A percentile compares a stretch with the other conserved stretches of the same genome.
Evolutionary conservation across 1,284 basidiomycete species (phyloP).

Genomic region (Clitocybe nebularis): DNA sequence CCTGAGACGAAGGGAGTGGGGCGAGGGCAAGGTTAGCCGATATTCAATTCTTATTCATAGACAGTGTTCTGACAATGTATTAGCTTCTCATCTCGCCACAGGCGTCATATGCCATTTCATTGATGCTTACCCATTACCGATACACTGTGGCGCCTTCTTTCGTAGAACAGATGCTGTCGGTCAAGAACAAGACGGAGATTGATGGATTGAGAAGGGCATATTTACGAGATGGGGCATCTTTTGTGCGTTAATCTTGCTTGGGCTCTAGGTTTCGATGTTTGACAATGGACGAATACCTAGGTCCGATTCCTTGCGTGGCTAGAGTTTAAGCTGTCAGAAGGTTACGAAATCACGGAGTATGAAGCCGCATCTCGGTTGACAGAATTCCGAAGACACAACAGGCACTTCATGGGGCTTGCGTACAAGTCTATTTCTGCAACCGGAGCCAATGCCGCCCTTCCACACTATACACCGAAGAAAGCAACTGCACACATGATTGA

Average conservation of each 20-base stretch:
- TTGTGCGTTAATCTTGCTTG: constrained; percentile 48
- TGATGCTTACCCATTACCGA: constrained; percentile 75
- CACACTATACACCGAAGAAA: constrained; percentile 87
- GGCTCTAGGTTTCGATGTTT: constrained; percentile 1
- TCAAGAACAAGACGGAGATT: constrained; percentile 88
- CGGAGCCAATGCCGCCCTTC: constrained; percentile 89
- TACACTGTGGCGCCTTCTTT: constrained; percentile 65
- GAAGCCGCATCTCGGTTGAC: constrained; percentile 85
- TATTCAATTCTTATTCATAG: constrained; percentile 4
- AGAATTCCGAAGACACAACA: constrained; percentile 71
- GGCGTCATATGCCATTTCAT: constrained; percentile 74
- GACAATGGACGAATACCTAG: constrained; percentile 30
- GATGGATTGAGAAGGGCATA: constrained; percentile 84
- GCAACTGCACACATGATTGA: constrained; percentile 72
- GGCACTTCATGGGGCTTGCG: constrained; percentile 83
- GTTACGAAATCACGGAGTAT: constrained; percentile 86
- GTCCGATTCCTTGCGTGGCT: constrained; percentile 88
- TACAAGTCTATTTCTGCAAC: constrained; percentile 93
- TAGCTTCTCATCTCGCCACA: constrained; percentile 66
- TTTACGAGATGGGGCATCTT: constrained; percentile 88
- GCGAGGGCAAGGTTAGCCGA: constrained; percentile 60
- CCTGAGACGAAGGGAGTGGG: constrained; percentile 69
- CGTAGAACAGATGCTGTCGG: constrained; percentile 78
- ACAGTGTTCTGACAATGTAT: constrained; percentile 3
- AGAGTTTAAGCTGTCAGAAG: constrained; percentile 73